These are phyloP conservation scores for Caryopteris hybrid DNA, from an alignment of 305 asterid genomes.

Conservation along the genomic window DNA sequence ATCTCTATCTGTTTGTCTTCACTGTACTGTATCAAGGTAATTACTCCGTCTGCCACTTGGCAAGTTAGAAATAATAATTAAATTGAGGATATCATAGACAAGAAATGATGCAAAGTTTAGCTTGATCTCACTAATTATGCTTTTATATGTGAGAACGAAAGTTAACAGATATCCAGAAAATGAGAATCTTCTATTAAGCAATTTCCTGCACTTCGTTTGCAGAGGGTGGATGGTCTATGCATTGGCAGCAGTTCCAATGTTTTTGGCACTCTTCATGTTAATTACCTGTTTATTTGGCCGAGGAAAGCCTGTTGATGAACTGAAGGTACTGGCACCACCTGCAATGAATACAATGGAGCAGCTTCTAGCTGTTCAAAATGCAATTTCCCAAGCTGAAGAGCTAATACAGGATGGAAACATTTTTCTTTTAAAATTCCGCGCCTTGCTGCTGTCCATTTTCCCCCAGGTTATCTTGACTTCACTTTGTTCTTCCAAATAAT, in stretches of 20 bases:
- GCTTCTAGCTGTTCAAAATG: constrained; percentile 92
- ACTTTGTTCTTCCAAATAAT: background rate
- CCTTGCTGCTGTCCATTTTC: constrained; percentile 70
- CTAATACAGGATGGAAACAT: constrained; percentile 80
- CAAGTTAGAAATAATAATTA: background rate
- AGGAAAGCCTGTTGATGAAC: constrained; percentile 62
- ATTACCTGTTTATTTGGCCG: constrained; percentile 55
- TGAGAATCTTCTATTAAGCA: background rate
- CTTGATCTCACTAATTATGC: constrained; percentile 6
- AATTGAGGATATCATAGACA: background rate
- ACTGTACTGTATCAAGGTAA: background rate
- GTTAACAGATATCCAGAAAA: background rate
- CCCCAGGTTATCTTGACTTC: constrained; percentile 55
- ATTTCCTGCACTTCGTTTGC: constrained; percentile 26
- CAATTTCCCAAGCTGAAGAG: constrained; percentile 85
- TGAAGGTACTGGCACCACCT: constrained; percentile 74
- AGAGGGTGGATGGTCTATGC: constrained; percentile 85
- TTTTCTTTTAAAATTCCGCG: constrained; percentile 73
- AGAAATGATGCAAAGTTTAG: background rate
- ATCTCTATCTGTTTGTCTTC: background rate
- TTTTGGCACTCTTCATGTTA: constrained; percentile 67
- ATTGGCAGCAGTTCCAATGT: constrained; percentile 38
- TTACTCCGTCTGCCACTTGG: background rate
- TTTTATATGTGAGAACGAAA: constrained; percentile 9
- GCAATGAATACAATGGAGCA: constrained; percentile 92